A percentile compares a stretch with the other conserved stretches of the same genome.
phyloP scores from a whole-genome alignment of 2,329 filamentous ascomycete genomes.

The Fusarium albidum region DNA sequence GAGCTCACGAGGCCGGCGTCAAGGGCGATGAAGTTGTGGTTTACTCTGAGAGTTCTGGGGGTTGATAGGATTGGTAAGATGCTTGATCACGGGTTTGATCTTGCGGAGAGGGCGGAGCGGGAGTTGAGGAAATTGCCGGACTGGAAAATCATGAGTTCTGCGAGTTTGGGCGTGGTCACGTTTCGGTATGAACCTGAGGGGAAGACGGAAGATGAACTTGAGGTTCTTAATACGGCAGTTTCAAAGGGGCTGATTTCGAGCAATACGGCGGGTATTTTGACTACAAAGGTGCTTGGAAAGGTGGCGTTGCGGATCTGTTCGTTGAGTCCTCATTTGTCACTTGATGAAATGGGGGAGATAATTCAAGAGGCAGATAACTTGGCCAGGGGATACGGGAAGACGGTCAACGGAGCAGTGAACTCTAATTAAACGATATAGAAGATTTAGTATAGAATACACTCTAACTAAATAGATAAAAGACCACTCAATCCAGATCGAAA shows the following conservation, averaged over 20 bases:
- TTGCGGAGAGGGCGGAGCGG: conserved; percentile 33
- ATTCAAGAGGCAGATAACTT: background rate
- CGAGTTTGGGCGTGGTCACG: conserved; percentile 32
- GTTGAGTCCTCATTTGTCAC: background rate
- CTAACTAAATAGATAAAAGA: too few species aligned
- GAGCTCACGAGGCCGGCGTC: conserved; percentile 35
- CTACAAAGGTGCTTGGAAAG: background rate
- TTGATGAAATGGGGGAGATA: background rate
- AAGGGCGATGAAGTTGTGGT: conserved; percentile 40
- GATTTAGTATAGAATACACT: background rate
- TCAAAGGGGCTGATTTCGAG: background rate
- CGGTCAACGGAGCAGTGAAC: too few species aligned
- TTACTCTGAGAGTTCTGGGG: conserved; percentile 33
- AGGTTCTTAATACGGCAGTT: conserved; percentile 15
- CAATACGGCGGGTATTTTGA: background rate
- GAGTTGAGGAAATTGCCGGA: conserved; percentile 20
- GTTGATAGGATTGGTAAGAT: conserved; percentile 33
- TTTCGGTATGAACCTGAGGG: conserved; percentile 28
- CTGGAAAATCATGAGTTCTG: conserved; percentile 37
- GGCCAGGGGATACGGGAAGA: background rate
- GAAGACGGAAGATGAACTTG: background rate
- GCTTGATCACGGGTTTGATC: conserved; percentile 36
- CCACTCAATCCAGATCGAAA: too few species aligned
- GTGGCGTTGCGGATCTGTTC: background rate
- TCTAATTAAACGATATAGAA: background rate